phyloP scores from a whole-genome alignment of 768 basidiomycete genomes.

The Brasilioporus rufonigricans region DNA sequence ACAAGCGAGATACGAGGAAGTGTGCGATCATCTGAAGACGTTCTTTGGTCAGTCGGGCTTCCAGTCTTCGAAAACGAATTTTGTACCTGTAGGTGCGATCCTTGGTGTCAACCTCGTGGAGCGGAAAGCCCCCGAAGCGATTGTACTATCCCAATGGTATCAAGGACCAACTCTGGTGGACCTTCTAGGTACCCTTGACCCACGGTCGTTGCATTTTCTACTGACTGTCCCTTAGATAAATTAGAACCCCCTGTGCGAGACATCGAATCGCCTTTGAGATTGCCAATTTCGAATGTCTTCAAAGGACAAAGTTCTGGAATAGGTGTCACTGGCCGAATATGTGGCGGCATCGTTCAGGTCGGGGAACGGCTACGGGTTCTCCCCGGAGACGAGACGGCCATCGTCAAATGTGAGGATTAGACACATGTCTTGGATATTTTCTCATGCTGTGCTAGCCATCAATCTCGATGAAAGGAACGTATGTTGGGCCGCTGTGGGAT shows the following conservation, averaged over 20 bases:
- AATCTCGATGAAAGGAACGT: conserved; percentile 75
- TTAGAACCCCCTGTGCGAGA: conserved; percentile 81
- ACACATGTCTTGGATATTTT: neutral
- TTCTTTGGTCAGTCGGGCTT: conserved; percentile 92
- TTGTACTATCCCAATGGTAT: conserved; percentile 70
- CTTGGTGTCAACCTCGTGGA: conserved; percentile 79
- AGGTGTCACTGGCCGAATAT: conserved; percentile 80
- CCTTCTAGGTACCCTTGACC: conserved; percentile 58
- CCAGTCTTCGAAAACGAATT: conserved; percentile 69
- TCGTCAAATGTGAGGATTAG: conserved; percentile 60
- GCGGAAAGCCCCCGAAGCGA: conserved; percentile 45
- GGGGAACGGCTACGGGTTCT: conserved; percentile 85
- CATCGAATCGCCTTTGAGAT: conserved; percentile 70
- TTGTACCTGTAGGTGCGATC: conserved; percentile 89
- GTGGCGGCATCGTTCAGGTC: conserved; percentile 86
- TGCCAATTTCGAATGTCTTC: conserved; percentile 95
- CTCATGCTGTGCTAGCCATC: conserved; percentile 55
- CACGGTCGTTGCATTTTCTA: neutral
- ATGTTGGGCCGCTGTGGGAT: conserved; percentile 88
- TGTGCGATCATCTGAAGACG: conserved; percentile 65
- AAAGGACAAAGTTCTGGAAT: conserved; percentile 79
- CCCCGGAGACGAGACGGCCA: conserved; percentile 87
- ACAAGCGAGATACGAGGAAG: conserved; percentile 79
- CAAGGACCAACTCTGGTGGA: conserved; percentile 81
- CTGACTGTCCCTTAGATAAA: conserved; percentile 50